Evolutionary conservation across 495 filamentous ascomycete species (phyloP), one percentile per base, ranked within the genome.

Genomic region (Hypomontagnella monticulosa): DNA sequence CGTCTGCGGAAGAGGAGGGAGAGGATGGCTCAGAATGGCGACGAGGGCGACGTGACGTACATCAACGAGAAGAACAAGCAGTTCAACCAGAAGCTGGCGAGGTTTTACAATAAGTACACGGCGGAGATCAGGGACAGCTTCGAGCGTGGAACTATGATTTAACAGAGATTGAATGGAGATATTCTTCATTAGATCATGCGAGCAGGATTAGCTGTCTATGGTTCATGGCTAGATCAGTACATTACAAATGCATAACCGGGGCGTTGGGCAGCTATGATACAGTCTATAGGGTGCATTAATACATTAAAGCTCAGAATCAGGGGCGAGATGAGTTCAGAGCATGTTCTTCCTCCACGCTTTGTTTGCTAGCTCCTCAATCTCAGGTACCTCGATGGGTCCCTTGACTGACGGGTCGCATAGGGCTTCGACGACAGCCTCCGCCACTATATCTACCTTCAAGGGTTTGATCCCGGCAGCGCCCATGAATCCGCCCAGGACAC

Each of bases 61-160:
- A 99, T 99, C 84, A 99, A 99, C 77, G 93, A 97, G 77, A 97
- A 98, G 89, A 96, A 96, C 82, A 96, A 96, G 82, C 92, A 97
- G 81, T 98, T 99, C 81, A 99, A 99, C 85, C 89, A 95, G 80
- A 98, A 98, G 79, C 78, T 99, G 78, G 82, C 88, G 48, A 84
- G 96, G 68, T 98, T 97, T 76, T 99, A 99, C 77, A 93, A 98
- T 80, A 97, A 97, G 86, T 99, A 99, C 77, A 99, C 95, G 34
- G 89, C 89, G 37, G 96, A 98, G 75, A 99, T 99, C 73, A 83
- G 95, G 73, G 95, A 98, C 73, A 96, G 91, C 75, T 98, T 99
- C 76, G 95, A 99, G 84, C 90, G 95, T 47, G 95, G 95, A 19
- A 99, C 95, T 14, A 91, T 91, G 84, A 88, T 96, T 66, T 92